phyloP scores from a whole-genome alignment of 2,329 filamentous ascomycete genomes.

The Aspergillus nomiae region DNA sequence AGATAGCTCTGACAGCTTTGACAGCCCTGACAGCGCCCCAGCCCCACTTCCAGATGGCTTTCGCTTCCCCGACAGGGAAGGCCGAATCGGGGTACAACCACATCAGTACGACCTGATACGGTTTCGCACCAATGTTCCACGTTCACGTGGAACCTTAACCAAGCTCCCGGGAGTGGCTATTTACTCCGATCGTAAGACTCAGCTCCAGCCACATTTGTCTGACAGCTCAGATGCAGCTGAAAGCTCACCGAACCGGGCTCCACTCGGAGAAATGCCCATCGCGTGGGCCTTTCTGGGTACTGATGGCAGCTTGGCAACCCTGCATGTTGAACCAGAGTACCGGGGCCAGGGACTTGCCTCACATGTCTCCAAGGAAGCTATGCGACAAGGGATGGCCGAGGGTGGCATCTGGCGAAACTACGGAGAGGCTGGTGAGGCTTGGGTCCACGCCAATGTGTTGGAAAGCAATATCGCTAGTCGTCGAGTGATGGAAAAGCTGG shows the following conservation, averaged over 20 bases:
- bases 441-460: conserved; percentile 44
- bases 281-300: conserved; percentile 44
- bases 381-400: conserved; percentile 30
- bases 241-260: neutral
- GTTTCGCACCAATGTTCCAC: conserved; percentile 42
- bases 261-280: conserved; percentile 27
- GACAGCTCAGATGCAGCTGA: neutral
- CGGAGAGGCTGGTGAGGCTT: conserved; percentile 22
- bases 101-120: conserved; percentile 40
- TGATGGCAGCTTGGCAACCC: conserved; percentile 40
- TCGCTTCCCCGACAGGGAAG: conserved; percentile 29
- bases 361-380: conserved; percentile 33
- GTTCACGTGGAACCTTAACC: conserved; percentile 35
- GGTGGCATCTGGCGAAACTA: conserved; percentile 23
- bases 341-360: conserved; percentile 40
- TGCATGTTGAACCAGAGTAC: conserved; percentile 47
- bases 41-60: conserved; percentile 33
- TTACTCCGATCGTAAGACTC: conserved; percentile 24
- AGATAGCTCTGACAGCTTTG: neutral
- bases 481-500: conserved; percentile 49
- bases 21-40: neutral
- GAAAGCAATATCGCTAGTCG: conserved; percentile 39
- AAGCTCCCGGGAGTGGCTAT: conserved; percentile 37
- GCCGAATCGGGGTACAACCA: conserved; percentile 28
- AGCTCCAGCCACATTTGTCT: neutral